Evolutionary conservation across 352 stramenopile genomes (phyloP).

Genomic region (Saprolegnia parasitica): DNA sequence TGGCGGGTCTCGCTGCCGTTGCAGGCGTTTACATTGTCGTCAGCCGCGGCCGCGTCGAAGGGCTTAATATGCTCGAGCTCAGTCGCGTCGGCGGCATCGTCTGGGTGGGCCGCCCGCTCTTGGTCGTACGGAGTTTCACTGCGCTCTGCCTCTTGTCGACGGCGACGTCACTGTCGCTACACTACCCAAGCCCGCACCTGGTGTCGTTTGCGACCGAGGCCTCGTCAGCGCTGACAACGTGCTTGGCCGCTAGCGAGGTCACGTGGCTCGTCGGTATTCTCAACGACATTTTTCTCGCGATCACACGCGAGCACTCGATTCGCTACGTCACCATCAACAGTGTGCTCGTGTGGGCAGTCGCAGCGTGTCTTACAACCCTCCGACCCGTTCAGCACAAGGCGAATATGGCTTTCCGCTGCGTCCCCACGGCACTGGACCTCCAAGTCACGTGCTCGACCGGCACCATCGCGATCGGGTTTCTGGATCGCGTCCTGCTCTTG

Average conservation of each 20-base stretch:
- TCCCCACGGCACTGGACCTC: too few relatives aligned
- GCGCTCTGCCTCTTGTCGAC: not conserved
- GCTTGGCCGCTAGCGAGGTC: slow-evolving; percentile 10
- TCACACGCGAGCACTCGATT: slow-evolving; percentile 5
- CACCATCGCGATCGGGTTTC: too few relatives aligned
- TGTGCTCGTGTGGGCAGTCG: not conserved
- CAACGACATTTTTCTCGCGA: not conserved
- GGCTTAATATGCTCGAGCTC: not conserved
- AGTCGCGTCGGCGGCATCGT: slow-evolving; percentile 7
- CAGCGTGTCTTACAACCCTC: not conserved
- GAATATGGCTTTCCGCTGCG: too few relatives aligned
- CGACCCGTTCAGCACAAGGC: too few relatives aligned
- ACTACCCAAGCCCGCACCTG: not conserved
- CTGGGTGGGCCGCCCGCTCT: slow-evolving; percentile 4
- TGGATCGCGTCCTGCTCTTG: too few relatives aligned
- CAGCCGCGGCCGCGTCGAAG: not conserved
- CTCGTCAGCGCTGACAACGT: not conserved
- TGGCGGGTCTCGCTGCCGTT: too few relatives aligned
- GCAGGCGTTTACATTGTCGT: not conserved
- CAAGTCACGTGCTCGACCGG: too few relatives aligned
- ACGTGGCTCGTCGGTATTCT: slow-evolving; percentile 9
- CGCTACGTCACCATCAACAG: not conserved
- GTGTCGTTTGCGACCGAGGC: not conserved
- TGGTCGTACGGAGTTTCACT: not conserved
- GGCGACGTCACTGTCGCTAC: not conserved